Percentiles rank a stretch among this genome's conserved stretches.
These are phyloP conservation scores for Cryphonectria nitschkei DNA, from an alignment of 2,329 filamentous ascomycete species.

Conservation along the genomic window DNA sequence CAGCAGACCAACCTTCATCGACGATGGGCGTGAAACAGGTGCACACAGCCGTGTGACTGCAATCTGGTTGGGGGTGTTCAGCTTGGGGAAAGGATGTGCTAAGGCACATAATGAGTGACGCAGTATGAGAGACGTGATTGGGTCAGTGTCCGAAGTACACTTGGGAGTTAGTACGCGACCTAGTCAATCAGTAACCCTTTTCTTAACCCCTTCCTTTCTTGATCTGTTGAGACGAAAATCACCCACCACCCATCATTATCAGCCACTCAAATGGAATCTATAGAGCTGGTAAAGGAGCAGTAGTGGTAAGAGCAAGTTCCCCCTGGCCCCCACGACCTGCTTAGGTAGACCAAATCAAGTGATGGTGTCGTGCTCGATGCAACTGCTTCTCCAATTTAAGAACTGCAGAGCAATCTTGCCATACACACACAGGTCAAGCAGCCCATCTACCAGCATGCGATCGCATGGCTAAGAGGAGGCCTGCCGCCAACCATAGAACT, in stretches of 20 bases:
- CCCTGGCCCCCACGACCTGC: constrained; percentile 6
- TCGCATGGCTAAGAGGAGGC: neutral
- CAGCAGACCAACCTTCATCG: constrained; percentile 14
- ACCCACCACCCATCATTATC: neutral
- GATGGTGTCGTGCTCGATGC: constrained; percentile 17
- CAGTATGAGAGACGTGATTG: constrained; percentile 16
- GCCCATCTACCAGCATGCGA: neutral
- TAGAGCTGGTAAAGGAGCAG: neutral
- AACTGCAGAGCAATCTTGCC: neutral
- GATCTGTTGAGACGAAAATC: neutral
- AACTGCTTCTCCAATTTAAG: neutral
- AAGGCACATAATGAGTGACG: constrained; percentile 8
- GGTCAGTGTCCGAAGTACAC: constrained; percentile 15
- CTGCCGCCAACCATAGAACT: neutral
- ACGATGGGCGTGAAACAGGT: constrained; percentile 11
- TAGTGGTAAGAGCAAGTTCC: neutral
- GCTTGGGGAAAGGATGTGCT: constrained; percentile 16
- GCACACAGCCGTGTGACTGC: constrained; percentile 24
- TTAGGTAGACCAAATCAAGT: neutral
- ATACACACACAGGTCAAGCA: neutral
- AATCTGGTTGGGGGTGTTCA: constrained; percentile 25
- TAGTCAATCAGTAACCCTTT: constrained; percentile 3
- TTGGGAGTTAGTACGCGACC: neutral
- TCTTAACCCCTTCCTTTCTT: neutral
- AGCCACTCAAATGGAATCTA: too few species aligned